Base-by-base conservation (phyloP, 2,329 filamentous ascomycete species). In the Hymenoscyphus linearis region DNA sequence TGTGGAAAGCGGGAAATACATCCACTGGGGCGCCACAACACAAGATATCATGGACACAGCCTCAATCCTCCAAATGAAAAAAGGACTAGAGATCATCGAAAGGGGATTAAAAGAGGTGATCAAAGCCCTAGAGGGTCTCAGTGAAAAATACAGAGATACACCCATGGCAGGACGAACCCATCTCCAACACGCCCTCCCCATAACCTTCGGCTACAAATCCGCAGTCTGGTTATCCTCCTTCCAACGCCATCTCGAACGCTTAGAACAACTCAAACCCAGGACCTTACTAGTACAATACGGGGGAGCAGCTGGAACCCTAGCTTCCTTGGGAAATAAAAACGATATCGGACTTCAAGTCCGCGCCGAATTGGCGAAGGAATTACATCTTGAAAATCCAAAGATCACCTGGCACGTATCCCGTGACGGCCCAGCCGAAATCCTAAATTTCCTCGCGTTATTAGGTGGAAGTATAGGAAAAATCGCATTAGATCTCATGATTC, bases 41-140 rank as follows among this genome's bases (percentile, higher is more conserved):
- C 82, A 85, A 64, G 82, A 85, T 65, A 83, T 84, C 61, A 84
- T 83, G 81, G 82, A 84, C 64, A 72, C 78, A 0, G 82, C 81
- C 0, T 79, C 76, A 13, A 73, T 82, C 1, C 66, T 85, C 9
- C 82, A 84, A 65, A 82, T 83, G 69, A 79, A 80, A 50, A 65
- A 75, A 13, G 81, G 81, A 0, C 70, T 85, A 14, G 69, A 72
- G 0, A 75, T 84, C 16, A 75, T 84, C 3, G 76, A 81, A 62
- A 67, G 72, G 4, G 74, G 79, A 3, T 71, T 84, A 2, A 63
- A 71, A 2, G 75, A 76, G 1, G 73, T 83, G 3, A 76, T 78
- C 35, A 67, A 68, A 4, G 77, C 75, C 5, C 72, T 84, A 4
- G 73, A 75, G 26, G 62, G 62, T 0, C 69, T 85, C 18, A 75